Conservation (phyloP, 1,284 basidiomycete species). For the Amylostereum areolatum region DNA sequence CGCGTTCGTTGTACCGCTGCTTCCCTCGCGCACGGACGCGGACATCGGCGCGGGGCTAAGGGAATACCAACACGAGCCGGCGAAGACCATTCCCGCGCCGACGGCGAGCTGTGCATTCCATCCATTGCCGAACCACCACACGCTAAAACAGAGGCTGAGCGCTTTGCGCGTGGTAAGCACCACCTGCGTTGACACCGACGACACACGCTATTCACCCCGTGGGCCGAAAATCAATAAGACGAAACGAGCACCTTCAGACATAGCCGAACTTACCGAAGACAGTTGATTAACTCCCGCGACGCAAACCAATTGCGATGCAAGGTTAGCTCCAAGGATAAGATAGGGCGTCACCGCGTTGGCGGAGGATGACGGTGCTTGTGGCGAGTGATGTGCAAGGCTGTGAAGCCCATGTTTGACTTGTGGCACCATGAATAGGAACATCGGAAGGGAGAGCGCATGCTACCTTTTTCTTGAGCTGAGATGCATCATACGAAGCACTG, state of each 20-base stretch:
- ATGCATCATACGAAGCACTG: not conserved
- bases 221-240: slow-evolving; percentile 4
- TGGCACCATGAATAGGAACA: slow-evolving; percentile 60
- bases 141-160: slow-evolving; percentile 63
- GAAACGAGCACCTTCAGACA: not conserved
- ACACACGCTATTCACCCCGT: slow-evolving; percentile 43
- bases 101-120: slow-evolving; percentile 57
- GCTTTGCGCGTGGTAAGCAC: slow-evolving; percentile 68
- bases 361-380: slow-evolving; percentile 11
- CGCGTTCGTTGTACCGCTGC: too few relatives aligned
- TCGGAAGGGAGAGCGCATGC: slow-evolving; percentile 70
- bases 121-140: slow-evolving; percentile 69
- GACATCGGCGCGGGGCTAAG: slow-evolving; percentile 13
- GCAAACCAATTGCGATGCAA: slow-evolving; percentile 80
- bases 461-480: slow-evolving; percentile 18
- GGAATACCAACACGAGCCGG: slow-evolving; percentile 53
- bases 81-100: slow-evolving; percentile 62
- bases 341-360: slow-evolving; percentile 31
- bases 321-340: slow-evolving; percentile 58
- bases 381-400: slow-evolving; percentile 27
- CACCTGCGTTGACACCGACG: slow-evolving; percentile 69
- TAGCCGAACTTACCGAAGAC: slow-evolving; percentile 52
- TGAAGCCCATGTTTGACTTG: slow-evolving; percentile 51
- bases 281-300: slow-evolving; percentile 84
- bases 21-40: too few relatives aligned